Base-by-base conservation (phyloP, 2,329 filamentous ascomycete species). In the Neonectria ditissima region DNA sequence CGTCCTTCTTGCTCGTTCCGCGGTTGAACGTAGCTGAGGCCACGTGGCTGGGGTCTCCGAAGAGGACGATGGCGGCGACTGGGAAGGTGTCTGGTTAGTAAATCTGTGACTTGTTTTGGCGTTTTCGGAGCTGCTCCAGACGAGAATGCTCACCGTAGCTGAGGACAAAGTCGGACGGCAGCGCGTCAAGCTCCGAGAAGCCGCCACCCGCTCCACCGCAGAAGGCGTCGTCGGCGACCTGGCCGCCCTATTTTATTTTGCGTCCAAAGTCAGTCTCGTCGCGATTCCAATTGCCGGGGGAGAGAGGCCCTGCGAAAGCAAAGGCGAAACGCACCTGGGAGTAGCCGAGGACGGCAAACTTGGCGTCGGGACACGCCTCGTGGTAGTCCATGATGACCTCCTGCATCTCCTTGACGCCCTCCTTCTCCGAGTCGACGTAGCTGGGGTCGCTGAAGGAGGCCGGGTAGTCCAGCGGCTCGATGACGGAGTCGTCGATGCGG, bases 11-110 rank as follows among this genome's bases (percentile, higher is more conserved):
- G 68, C 78, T 79, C 20, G 77, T 80, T 61, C 80, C 80, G 28
- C 62, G 68, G 69, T 77, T 73, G 73, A 79, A 82, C 47, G 76
- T 70, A 24, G 73, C 58, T 56, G 77, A 76, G 71, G 72, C 71
- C 64, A 76, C 70, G 70, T 80, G 78, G 61, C 77, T 78, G 20
- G 80, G 80, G 71, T 82, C 80, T 50, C 80, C 80, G 54, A 81
- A 80, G 55, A 80, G 65, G 47, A 79, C 67, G 62, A 80, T 73
- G 26, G 80, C 80, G 58, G 80, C 76, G 41, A 82, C 80, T 82
- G 55, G 18, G 44, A 30, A 10, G 18, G 5, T 18, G 34, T 6
- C 32, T 16, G 1, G 34, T 63, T 13, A 63, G 60, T 18, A 3
- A 3, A 32, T n/a, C 26, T 11, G 18, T 51, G n/a, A n/a, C n/a